Percentiles rank a stretch among this genome's conserved stretches.
phyloP scores from a whole-genome alignment of 768 basidiomycete genomes.

The Pseudohyphozyma bogoriensis region DNA sequence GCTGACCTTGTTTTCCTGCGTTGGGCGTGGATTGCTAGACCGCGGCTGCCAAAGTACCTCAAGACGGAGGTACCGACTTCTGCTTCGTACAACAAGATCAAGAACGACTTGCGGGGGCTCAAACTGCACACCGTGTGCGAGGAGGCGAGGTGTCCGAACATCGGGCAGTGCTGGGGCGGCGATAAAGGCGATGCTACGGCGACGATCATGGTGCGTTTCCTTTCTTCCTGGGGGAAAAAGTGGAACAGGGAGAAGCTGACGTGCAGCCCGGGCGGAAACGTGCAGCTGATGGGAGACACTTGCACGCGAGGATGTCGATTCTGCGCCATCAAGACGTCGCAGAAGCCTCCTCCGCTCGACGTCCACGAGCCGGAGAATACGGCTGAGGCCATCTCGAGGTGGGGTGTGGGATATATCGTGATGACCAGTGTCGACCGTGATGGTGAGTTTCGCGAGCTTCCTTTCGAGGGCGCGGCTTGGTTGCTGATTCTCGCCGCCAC shows the following conservation, averaged over 20 bases:
- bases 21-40: not conserved
- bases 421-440: slow-evolving; percentile 94
- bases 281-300: slow-evolving; percentile 93
- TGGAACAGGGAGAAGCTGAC: too few species aligned
- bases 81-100: slow-evolving; percentile 78
- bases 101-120: slow-evolving; percentile 85
- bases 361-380: slow-evolving; percentile 96
- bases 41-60: slow-evolving; percentile 30
- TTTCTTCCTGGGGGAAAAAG: not conserved
- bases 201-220: slow-evolving; percentile 77
- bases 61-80: slow-evolving; percentile 53
- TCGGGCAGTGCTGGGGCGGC: slow-evolving; percentile 99
- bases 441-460: slow-evolving; percentile 48
- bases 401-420: slow-evolving; percentile 97
- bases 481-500: not conserved
- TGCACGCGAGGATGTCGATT: slow-evolving; percentile 97
- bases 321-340: slow-evolving; percentile 91
- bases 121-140: slow-evolving; percentile 94
- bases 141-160: slow-evolving; percentile 96
- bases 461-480: not conserved
- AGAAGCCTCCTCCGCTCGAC: slow-evolving; percentile 77
- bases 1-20: too few species aligned
- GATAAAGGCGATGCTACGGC: slow-evolving; percentile 66
- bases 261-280: too few species aligned
- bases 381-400: slow-evolving; percentile 92